Conservation (phyloP, 2,329 filamentous ascomycete species). For the Alternaria rosae region DNA sequence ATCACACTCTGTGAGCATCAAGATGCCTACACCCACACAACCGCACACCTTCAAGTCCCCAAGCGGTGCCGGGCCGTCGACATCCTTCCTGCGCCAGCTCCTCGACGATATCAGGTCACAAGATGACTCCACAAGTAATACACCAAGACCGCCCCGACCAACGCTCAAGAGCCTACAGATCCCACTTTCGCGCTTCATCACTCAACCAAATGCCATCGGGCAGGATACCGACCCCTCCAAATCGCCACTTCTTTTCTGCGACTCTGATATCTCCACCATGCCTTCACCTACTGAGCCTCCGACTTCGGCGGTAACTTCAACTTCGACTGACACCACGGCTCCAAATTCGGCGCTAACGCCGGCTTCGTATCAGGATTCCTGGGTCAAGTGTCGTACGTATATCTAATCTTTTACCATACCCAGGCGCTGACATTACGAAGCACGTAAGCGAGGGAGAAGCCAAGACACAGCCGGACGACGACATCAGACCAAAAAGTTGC, state of each 20-base stretch:
- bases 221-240: not conserved
- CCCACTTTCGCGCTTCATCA: slow-evolving; percentile 1
- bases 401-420: not conserved
- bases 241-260: slow-evolving; percentile 28
- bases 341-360: not conserved
- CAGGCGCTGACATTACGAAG: not conserved
- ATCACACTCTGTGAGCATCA: slow-evolving; percentile 24
- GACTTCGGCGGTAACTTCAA: slow-evolving; percentile 21
- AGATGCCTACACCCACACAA: slow-evolving; percentile 36
- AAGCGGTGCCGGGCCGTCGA: slow-evolving; percentile 18
- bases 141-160: not conserved
- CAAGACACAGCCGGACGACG: not conserved
- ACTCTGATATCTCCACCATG: slow-evolving; percentile 22
- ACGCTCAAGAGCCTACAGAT: slow-evolving; percentile 9
- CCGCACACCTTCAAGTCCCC: slow-evolving; percentile 9
- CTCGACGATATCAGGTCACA: slow-evolving; percentile 35
- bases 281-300: slow-evolving; percentile 24
- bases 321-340: slow-evolving; percentile 8
- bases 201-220: not conserved
- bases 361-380: not conserved
- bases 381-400: slow-evolving; percentile 10
- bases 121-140: not conserved
- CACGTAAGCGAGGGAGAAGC: not conserved
- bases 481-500: not conserved
- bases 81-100: slow-evolving; percentile 34